phyloP scores from a whole-genome alignment of 768 basidiomycete genomes.

The Mycena haematopus region DNA sequence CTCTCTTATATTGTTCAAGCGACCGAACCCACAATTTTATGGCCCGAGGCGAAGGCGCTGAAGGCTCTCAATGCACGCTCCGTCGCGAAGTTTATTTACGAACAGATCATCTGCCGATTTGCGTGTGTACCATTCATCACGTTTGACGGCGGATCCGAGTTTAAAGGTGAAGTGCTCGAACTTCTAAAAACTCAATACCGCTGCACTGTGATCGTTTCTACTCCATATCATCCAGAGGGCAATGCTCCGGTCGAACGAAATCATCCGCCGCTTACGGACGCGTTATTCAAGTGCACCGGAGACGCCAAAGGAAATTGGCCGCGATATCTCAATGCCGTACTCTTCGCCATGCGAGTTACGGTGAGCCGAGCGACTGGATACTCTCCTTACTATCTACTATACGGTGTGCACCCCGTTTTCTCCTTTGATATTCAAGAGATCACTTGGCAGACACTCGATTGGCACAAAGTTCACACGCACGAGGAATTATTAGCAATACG shows the following conservation, averaged over 20 bases:
- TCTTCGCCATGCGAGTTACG: slow-evolving; percentile 38
- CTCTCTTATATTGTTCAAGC: slow-evolving; percentile 36
- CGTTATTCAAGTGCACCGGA: neutral
- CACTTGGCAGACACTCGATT: slow-evolving; percentile 37
- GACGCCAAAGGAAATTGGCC: slow-evolving; percentile 4
- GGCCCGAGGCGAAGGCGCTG: slow-evolving; percentile 33
- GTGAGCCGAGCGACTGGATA: slow-evolving; percentile 37
- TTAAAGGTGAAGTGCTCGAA: slow-evolving; percentile 31
- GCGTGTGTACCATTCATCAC: slow-evolving; percentile 29
- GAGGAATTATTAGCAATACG: slow-evolving; percentile 36
- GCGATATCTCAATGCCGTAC: slow-evolving; percentile 2
- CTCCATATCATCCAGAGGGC: slow-evolving; percentile 1
- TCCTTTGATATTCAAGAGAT: slow-evolving; percentile 37
- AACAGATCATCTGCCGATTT: slow-evolving; percentile 37
- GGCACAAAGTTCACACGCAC: slow-evolving; percentile 30
- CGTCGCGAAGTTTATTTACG: slow-evolving; percentile 38
- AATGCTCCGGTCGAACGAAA: neutral
- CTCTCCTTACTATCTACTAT: slow-evolving; percentile 39
- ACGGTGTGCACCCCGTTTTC: slow-evolving; percentile 39
- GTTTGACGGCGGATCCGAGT: slow-evolving; percentile 40
- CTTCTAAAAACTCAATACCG: neutral
- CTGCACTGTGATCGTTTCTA: neutral
- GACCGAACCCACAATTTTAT: slow-evolving; percentile 28
- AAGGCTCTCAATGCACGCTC: slow-evolving; percentile 17
- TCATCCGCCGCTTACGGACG: neutral